Percentiles rank a stretch among this genome's conserved stretches.
phyloP scores from a whole-genome alignment of 2,329 filamentous ascomycete genomes.

The Talaromyces islandicus region DNA sequence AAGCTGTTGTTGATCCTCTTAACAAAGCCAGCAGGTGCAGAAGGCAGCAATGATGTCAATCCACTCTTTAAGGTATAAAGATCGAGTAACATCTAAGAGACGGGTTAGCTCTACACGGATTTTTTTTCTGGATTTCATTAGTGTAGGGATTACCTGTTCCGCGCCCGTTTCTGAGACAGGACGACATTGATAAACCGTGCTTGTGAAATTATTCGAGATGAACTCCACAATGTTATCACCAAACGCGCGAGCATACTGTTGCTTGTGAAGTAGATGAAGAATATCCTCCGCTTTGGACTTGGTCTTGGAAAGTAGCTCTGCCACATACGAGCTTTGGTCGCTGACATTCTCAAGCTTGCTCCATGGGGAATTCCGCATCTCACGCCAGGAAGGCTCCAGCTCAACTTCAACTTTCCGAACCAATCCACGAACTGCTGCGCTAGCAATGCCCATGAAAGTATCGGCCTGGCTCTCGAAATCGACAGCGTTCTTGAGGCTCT shows the following conservation, averaged over 20 bases:
- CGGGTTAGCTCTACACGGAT: background rate
- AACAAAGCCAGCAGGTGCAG: constrained; percentile 61
- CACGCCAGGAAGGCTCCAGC: constrained; percentile 83
- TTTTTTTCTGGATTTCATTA: background rate
- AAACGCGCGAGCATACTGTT: constrained; percentile 89
- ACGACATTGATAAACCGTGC: constrained; percentile 78
- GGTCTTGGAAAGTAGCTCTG: constrained; percentile 68
- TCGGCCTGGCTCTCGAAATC: constrained; percentile 92
- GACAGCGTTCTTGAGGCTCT: constrained; percentile 66
- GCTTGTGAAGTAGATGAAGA: constrained; percentile 72
- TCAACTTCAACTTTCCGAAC: constrained; percentile 77
- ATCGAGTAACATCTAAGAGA: constrained; percentile 80
- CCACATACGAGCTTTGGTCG: constrained; percentile 89
- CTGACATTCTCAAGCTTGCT: constrained; percentile 86
- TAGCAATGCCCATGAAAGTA: constrained; percentile 90
- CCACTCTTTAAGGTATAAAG: constrained; percentile 63
- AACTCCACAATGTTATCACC: constrained; percentile 94
- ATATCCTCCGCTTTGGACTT: constrained; percentile 69
- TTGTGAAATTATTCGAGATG: constrained; percentile 70
- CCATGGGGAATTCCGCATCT: constrained; percentile 97
- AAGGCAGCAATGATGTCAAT: constrained; percentile 46
- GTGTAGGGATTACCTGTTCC: constrained; percentile 60
- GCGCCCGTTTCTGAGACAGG: constrained; percentile 91
- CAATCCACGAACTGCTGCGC: constrained; percentile 74
- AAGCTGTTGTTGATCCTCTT: constrained; percentile 82